Base-by-base conservation (phyloP, 345 rosid species). In the Arabidopsis arenosa region DNA sequence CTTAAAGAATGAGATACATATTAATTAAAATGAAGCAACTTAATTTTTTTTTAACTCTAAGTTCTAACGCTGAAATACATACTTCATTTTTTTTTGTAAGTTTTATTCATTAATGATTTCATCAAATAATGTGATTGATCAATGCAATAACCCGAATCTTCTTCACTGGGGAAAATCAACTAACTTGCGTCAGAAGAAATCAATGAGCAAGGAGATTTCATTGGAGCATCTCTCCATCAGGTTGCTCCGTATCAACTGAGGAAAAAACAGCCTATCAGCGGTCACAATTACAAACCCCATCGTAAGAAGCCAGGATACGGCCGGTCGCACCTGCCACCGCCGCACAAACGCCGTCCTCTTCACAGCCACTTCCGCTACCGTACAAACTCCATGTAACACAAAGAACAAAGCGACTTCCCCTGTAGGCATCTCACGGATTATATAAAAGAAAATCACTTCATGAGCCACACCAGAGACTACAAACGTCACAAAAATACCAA, bases 341-440 rank as follows among this genome's bases (percentile, higher is more conserved):
- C 67, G 44, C 0, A 3, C 32, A 7, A 74, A 5, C 59, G 37
- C 8, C 52, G 33, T 18, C 28, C 69, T 70, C 60, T 77, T 80
- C 12, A 77, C 14, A 0, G 18, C 63, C 5, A 61, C 1, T 54
- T 83, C 86, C 10, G 32, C 68, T 1, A 18, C 79, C 65, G 84
- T 66, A n/a, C 85, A 85, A 7, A 79, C 37, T 9, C 90, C 92
- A n/a, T 87, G 91, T 0, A 89, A 53, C 54, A 84, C 43, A 67
- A 88, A 89, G 65, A 83, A 89, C 74, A 78, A 82, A 6, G 82
- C 83, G 44, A 89, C 84, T 80, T 89, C 92, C 85, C 96, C 79
- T 6, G 92, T 84, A 37, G 93, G 90, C 12, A 52, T 26, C 45
- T 28, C 89, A 9, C 73, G 76, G 1, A 81, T 80, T 3, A 83